Percentiles rank a stretch among this genome's conserved stretches.
These are phyloP conservation scores for Lactarius quietus DNA, from an alignment of 768 basidiomycete genomes.

Conservation along the genomic window DNA sequence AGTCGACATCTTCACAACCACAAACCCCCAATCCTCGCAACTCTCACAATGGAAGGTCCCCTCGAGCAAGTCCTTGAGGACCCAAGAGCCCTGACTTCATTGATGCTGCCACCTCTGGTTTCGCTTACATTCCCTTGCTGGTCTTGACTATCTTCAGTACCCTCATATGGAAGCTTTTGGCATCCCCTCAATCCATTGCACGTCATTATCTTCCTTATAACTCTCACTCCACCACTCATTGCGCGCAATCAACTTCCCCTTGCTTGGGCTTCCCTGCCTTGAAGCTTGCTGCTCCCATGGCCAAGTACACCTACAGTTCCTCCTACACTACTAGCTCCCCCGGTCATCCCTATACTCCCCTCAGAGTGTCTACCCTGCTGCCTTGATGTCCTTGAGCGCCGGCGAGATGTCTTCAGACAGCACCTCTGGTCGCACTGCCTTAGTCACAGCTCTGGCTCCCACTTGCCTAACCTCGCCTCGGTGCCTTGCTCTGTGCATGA, in stretches of 20 bases:
- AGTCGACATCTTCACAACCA: conserved; percentile 28
- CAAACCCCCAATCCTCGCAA: conserved; percentile 17
- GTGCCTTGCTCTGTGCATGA: conserved; percentile 76
- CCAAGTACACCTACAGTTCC: too few relatives aligned
- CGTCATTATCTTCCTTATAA: too few relatives aligned
- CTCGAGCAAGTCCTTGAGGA: conserved; percentile 47
- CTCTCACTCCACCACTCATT: too few relatives aligned
- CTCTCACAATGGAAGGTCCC: conserved; percentile 43
- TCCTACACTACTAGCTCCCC: too few relatives aligned
- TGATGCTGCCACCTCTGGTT: conserved; percentile 38
- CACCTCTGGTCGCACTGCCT: conserved; percentile 54
- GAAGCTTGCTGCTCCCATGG: too few relatives aligned
- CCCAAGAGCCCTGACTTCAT: conserved; percentile 50
- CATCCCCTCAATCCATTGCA: too few relatives aligned
- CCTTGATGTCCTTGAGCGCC: too few relatives aligned
- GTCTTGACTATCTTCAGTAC: conserved; percentile 64
- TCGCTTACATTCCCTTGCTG: conserved; percentile 43
- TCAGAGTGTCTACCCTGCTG: too few relatives aligned
- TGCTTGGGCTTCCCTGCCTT: too few relatives aligned
- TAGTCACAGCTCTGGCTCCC: conserved; percentile 67
- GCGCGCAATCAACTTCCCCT: too few relatives aligned
- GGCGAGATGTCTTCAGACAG: conserved; percentile 75
- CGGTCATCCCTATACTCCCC: too few relatives aligned
- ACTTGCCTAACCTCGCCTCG: too few relatives aligned
- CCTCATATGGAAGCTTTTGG: conserved; percentile 56